Percentiles rank a stretch among this genome's conserved stretches.
These are phyloP conservation scores for Hericium alpestre DNA, from an alignment of 768 basidiomycete genomes.

Conservation along the genomic window DNA sequence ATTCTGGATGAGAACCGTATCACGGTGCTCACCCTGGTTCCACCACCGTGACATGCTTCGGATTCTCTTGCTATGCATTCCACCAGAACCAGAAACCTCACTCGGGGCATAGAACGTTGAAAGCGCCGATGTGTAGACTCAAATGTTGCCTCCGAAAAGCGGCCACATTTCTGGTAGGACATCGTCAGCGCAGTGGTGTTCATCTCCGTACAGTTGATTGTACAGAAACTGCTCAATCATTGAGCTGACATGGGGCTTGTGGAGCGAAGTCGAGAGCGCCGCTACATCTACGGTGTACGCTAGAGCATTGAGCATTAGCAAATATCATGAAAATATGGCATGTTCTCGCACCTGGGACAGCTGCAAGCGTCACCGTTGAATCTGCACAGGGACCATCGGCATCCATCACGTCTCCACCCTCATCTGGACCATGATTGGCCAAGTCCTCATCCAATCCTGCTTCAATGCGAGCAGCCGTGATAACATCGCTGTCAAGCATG, in stretches of 20 bases:
- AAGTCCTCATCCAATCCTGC: not conserved
- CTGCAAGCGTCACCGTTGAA: not conserved
- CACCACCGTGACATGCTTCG: not conserved
- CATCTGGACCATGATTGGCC: not conserved
- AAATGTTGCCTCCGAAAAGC: not conserved
- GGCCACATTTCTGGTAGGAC: not conserved
- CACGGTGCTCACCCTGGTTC: not conserved
- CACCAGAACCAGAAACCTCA: not conserved
- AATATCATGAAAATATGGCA: no score
- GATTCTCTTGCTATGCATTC: not conserved
- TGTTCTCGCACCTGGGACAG: no score
- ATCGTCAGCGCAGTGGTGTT: not conserved
- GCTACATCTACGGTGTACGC: no score
- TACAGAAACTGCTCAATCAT: not conserved
- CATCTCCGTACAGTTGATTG: not conserved
- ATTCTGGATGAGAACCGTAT: not conserved
- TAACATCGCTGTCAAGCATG: not conserved
- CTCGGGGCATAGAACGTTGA: constrained; percentile 3
- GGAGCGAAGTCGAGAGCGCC: no score
- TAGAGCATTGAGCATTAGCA: no score
- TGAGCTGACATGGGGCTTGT: no score
- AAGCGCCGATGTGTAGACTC: not conserved
- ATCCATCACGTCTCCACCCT: not conserved
- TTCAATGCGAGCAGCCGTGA: not conserved
- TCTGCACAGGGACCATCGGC: not conserved